Conservation (phyloP, 2,329 filamentous ascomycete genomes). For the Chaetomiaceae sp. region DNA sequence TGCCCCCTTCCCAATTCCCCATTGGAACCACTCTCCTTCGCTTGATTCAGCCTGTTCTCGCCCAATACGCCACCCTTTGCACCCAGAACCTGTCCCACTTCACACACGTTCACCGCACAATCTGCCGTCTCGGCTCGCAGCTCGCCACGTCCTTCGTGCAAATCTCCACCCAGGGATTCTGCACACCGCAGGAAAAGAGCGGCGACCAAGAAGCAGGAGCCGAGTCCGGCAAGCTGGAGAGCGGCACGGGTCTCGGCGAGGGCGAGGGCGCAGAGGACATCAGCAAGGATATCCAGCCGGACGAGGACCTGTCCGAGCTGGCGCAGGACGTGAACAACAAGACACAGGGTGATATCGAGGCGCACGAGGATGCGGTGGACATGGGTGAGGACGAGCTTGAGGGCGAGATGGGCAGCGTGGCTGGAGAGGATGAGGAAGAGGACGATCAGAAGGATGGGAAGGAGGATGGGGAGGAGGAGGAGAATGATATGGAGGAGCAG, state of each 20-base stretch:
- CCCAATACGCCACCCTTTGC: constrained; percentile 63
- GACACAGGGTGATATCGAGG: constrained; percentile 60
- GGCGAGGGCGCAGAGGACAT: constrained; percentile 96
- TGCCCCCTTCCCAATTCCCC: constrained; percentile 30
- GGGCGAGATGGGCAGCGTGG: constrained; percentile 66
- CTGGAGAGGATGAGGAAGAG: constrained; percentile 55
- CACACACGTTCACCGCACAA: constrained; percentile 59
- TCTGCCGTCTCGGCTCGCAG: constrained; percentile 67
- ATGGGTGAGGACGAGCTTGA: constrained; percentile 91
- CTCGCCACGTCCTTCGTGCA: constrained; percentile 73
- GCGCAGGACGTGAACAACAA: constrained; percentile 76
- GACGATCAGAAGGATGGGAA: constrained; percentile 56
- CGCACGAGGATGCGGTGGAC: constrained; percentile 80
- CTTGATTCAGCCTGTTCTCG: constrained; percentile 62
- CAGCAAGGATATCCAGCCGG: constrained; percentile 89
- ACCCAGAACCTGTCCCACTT: constrained; percentile 53
- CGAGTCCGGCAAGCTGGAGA: constrained; percentile 74
- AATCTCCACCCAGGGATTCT: constrained; percentile 81
- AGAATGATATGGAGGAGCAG: constrained; percentile 81
- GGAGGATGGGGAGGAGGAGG: constrained; percentile 54
- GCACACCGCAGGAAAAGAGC: constrained; percentile 75
- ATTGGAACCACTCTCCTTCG: constrained; percentile 51
- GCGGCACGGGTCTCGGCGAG: constrained; percentile 87
- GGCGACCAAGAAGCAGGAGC: constrained; percentile 54
- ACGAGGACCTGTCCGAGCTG: constrained; percentile 87